These are phyloP conservation scores for Solanum verrucosum DNA, from an alignment of 257 asterid species.

Conservation along the genomic window DNA sequence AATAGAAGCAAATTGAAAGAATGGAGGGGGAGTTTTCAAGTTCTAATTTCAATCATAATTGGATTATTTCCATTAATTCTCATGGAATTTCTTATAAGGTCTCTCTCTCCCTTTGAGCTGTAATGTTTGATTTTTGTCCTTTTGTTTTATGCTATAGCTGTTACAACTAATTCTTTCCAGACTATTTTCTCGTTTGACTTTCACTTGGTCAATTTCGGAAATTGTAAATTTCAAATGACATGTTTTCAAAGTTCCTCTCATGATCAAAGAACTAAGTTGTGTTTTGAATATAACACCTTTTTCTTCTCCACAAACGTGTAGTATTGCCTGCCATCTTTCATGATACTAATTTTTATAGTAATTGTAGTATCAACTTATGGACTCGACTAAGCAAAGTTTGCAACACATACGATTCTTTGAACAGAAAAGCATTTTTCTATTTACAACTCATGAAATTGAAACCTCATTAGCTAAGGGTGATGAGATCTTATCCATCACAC, in stretches of 20 bases:
- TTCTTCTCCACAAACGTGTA: slow-evolving; percentile 16
- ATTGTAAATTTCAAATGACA: background rate
- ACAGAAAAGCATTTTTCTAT: background rate
- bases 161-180: background rate
- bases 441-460: background rate
- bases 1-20: background rate
- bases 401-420: background rate
- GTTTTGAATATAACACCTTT: background rate
- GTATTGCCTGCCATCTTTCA: background rate
- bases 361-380: background rate
- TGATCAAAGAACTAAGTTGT: background rate
- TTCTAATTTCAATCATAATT: slow-evolving; percentile 20
- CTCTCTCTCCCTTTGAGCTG: background rate
- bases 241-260: background rate
- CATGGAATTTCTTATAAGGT: background rate
- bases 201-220: background rate
- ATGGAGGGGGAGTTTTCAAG: slow-evolving; percentile 12
- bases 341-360: background rate
- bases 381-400: background rate
- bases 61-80: background rate
- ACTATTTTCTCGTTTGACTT: background rate
- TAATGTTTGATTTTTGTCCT: background rate
- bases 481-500: background rate
- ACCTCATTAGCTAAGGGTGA: background rate
- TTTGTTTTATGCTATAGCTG: no score